phyloP scores from a whole-genome alignment of 768 basidiomycete genomes.

The Hygrocybe punicea region DNA sequence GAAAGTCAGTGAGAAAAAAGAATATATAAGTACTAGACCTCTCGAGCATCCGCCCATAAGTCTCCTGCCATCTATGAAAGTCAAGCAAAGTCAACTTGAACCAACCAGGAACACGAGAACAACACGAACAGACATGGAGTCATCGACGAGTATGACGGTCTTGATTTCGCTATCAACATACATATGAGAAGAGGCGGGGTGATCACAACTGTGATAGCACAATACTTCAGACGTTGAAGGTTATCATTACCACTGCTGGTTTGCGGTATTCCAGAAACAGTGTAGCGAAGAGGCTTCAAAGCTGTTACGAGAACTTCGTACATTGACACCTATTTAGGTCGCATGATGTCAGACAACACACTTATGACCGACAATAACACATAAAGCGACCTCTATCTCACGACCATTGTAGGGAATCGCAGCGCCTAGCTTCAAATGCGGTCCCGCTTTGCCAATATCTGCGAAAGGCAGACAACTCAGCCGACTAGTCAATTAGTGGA shows the following conservation, averaged over 20 bases:
- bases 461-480: background rate
- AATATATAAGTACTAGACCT: conserved; percentile 9
- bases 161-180: conserved; percentile 15
- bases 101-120: background rate
- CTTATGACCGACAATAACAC: background rate
- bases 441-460: conserved; percentile 23
- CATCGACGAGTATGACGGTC: conserved; percentile 21
- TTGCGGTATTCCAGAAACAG: conserved; percentile 10
- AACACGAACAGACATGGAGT: conserved; percentile 19
- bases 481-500: background rate
- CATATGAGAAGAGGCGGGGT: no score
- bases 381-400: conserved; percentile 17
- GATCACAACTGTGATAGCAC: background rate
- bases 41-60: conserved; percentile 18
- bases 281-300: conserved; percentile 17
- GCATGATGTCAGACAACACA: background rate
- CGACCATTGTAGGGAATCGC: conserved; percentile 21
- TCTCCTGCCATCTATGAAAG: conserved; percentile 16
- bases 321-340: conserved; percentile 12
- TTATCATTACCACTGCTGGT: background rate
- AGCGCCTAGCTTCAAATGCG: conserved; percentile 19
- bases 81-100: background rate
- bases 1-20: background rate
- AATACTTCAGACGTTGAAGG: conserved; percentile 13
- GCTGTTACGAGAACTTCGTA: conserved; percentile 24